phyloP scores from a whole-genome alignment of 768 basidiomycete genomes.

The Cytidiella melzeri region DNA sequence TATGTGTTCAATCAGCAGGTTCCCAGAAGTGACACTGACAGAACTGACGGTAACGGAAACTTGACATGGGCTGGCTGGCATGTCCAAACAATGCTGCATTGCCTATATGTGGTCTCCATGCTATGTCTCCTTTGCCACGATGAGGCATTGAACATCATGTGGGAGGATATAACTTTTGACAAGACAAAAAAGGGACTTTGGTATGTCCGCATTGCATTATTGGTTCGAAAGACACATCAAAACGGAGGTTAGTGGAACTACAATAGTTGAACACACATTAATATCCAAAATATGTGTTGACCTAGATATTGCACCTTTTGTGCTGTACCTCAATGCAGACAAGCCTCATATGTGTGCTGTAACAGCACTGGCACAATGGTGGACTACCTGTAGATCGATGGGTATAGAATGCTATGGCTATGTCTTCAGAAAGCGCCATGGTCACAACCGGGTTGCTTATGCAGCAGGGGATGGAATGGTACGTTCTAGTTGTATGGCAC shows the following conservation, averaged over 20 bases:
- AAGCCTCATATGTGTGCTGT: conserved; percentile 15
- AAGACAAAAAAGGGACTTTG: neutral
- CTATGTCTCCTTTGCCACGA: conserved; percentile 21
- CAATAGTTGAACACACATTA: neutral
- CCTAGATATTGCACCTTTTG: conserved; percentile 16
- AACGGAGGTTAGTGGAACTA: conserved; percentile 18
- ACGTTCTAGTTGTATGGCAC: neutral
- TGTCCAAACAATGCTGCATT: conserved; percentile 19
- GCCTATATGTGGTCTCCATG: conserved; percentile 15
- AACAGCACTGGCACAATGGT: conserved; percentile 19
- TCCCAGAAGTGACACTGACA: neutral
- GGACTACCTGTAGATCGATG: neutral
- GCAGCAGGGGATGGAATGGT: conserved; percentile 4
- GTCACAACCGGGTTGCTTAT: conserved; percentile 1
- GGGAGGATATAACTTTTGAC: conserved; percentile 11
- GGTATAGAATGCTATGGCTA: conserved; percentile 6
- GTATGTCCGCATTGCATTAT: conserved; percentile 6
- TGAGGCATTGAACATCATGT: conserved; percentile 18
- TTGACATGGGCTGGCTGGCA: conserved; percentile 15
- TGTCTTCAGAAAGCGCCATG: conserved; percentile 11
- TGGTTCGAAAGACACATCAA: conserved; percentile 20
- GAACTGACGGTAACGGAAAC: neutral
- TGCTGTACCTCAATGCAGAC: conserved; percentile 9
- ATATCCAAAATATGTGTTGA: neutral
- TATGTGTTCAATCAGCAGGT: conserved; percentile 10